Percentiles rank a stretch among this genome's conserved stretches.
phyloP scores from a whole-genome alignment of 2,329 filamentous ascomycete species.

The Cladophialophora bantiana region DNA sequence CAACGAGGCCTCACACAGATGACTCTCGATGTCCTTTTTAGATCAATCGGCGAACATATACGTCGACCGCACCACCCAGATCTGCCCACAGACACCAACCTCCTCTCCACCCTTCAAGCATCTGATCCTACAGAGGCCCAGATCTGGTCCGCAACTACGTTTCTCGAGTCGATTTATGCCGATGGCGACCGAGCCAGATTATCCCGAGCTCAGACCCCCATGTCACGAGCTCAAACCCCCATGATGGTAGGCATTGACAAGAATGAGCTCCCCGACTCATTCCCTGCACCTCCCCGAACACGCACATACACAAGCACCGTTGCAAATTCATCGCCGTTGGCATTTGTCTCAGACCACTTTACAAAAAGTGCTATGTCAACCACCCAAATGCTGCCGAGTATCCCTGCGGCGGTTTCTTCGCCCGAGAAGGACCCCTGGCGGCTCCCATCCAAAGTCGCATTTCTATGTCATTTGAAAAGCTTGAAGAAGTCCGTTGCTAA shows the following conservation, averaged over 20 bases:
- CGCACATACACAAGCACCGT: slow-evolving; percentile 6
- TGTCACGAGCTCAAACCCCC: slow-evolving; percentile 58
- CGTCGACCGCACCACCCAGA: slow-evolving; percentile 63
- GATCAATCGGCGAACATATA: slow-evolving; percentile 75
- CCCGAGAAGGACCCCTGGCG: slow-evolving; percentile 34
- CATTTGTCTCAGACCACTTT: slow-evolving; percentile 23
- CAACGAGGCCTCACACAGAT: slow-evolving; percentile 93
- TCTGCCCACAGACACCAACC: slow-evolving; percentile 59
- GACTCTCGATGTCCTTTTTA: slow-evolving; percentile 86
- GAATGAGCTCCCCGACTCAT: slow-evolving; percentile 44
- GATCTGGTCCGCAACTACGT: slow-evolving; percentile 74
- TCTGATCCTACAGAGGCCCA: slow-evolving; percentile 83
- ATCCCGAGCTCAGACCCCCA: slow-evolving; percentile 73
- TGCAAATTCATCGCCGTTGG: background rate
- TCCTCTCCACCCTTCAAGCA: slow-evolving; percentile 75
- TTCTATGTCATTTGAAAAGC: slow-evolving; percentile 40
- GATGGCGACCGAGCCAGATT: slow-evolving; percentile 66
- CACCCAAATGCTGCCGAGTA: slow-evolving; percentile 16
- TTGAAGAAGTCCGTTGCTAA: slow-evolving; percentile 42
- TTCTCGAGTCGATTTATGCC: slow-evolving; percentile 78
- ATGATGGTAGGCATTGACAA: slow-evolving; percentile 52
- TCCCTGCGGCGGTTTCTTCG: slow-evolving; percentile 13
- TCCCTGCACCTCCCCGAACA: slow-evolving; percentile 27
- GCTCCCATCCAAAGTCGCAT: slow-evolving; percentile 44
- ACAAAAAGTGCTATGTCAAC: slow-evolving; percentile 11